Percentiles rank a stretch among this genome's conserved stretches.
Evolutionary conservation across 1,284 basidiomycete genomes (phyloP).

Genomic region (Vanrija sp.): DNA sequence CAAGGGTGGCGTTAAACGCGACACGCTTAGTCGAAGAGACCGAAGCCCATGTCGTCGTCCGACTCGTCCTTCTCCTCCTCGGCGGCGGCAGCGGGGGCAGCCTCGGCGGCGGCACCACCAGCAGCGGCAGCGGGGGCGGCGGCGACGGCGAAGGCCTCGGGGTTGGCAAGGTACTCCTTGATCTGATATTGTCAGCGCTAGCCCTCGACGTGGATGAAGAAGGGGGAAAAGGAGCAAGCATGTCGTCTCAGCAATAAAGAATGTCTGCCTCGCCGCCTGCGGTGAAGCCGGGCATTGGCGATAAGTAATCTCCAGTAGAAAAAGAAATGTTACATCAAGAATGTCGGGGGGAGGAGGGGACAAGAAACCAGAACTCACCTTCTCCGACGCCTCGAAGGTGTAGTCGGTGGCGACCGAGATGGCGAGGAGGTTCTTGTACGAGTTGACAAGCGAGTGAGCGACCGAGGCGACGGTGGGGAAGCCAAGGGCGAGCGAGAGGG

Average conservation of each 20-base stretch:
- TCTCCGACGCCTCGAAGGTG: constrained; percentile 87
- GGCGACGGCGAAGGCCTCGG: constrained; percentile 85
- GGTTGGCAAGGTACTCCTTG: constrained; percentile 96
- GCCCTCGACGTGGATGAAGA: neutral
- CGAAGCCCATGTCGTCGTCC: constrained; percentile 60
- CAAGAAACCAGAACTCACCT: constrained; percentile 58
- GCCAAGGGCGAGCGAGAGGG: constrained; percentile 90
- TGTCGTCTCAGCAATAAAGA: constrained; percentile 35
- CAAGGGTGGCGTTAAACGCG: neutral
- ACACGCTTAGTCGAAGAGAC: constrained; percentile 74
- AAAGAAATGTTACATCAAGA: constrained; percentile 27
- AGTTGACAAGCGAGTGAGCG: constrained; percentile 91
- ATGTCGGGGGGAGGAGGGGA: constrained; percentile 13
- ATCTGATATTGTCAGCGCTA: constrained; percentile 56
- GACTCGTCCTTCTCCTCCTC: constrained; percentile 70
- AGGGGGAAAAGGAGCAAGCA: neutral
- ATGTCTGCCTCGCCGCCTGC: constrained; percentile 33
- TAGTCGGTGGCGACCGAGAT: constrained; percentile 90
- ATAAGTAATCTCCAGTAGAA: constrained; percentile 55
- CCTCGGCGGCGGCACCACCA: constrained; percentile 55
- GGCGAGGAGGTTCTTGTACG: constrained; percentile 96
- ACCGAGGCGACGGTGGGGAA: constrained; percentile 96
- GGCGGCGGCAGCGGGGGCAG: constrained; percentile 54
- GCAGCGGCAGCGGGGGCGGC: constrained; percentile 62
- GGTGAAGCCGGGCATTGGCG: constrained; percentile 46